These are phyloP conservation scores for Capronia epimyces DNA, from an alignment of 2,329 filamentous ascomycete species.

Conservation along the genomic window DNA sequence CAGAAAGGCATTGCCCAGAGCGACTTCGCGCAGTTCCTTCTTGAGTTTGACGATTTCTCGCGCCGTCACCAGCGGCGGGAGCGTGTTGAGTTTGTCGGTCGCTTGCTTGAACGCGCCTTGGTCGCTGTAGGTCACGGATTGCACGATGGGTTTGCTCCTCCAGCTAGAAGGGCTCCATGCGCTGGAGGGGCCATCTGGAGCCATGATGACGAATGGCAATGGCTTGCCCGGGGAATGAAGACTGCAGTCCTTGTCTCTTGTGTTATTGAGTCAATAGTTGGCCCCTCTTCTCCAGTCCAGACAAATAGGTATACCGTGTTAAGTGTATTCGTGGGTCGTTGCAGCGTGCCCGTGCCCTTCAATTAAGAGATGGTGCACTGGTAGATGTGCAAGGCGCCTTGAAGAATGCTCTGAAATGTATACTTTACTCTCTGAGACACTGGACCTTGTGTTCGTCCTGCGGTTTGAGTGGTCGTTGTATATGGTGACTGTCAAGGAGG, in stretches of 20 bases:
- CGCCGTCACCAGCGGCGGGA: constrained; percentile 46
- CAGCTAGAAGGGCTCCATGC: constrained; percentile 35
- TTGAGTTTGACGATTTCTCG: constrained; percentile 69
- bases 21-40: constrained; percentile 73
- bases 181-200: constrained; percentile 3
- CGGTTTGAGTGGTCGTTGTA: neutral
- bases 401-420: no score
- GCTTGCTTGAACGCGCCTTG: constrained; percentile 36
- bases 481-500: neutral
- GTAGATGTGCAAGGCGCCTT: no score
- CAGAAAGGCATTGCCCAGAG: constrained; percentile 83
- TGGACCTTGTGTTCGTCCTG: no score
- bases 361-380: no score
- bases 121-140: constrained; percentile 46
- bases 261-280: no score
- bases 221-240: no score
- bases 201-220: constrained; percentile 32
- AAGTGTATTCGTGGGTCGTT: no score
- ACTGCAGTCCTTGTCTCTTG: no score
- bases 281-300: no score
- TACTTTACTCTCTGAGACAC: no score
- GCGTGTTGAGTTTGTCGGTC: constrained; percentile 39
- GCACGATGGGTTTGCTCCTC: constrained; percentile 43
- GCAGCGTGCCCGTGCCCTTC: no score
- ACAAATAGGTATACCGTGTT: no score